These are phyloP conservation scores for Letharia lupina DNA, from an alignment of 495 filamentous ascomycete species.

Conservation along the genomic window DNA sequence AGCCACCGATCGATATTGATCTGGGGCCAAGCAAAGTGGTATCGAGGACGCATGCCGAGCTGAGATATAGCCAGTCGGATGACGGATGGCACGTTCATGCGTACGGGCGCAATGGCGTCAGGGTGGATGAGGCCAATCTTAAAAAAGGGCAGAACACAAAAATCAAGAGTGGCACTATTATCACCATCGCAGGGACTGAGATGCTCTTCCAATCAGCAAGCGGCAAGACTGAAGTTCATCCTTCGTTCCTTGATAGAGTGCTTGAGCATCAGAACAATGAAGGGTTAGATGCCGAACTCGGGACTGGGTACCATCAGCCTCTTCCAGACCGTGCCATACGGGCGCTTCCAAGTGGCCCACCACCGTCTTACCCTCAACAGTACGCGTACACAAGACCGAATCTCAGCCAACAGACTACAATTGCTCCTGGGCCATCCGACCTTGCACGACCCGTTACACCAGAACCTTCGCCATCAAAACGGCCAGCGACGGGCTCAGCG, in stretches of 20 bases:
- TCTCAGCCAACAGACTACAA: slow-evolving; percentile 41
- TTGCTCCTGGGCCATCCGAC: slow-evolving; percentile 63
- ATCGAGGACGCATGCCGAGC: slow-evolving; percentile 77
- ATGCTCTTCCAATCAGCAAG: slow-evolving; percentile 96
- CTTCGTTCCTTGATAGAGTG: slow-evolving; percentile 46
- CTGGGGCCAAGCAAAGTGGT: slow-evolving; percentile 88
- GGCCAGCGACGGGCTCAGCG: slow-evolving; percentile 24
- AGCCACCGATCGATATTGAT: slow-evolving; percentile 68
- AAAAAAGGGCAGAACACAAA: slow-evolving; percentile 54
- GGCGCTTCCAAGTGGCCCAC: slow-evolving; percentile 11
- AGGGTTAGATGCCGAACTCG: slow-evolving; percentile 38
- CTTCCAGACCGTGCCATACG: slow-evolving; percentile 23
- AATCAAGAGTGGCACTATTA: slow-evolving; percentile 74
- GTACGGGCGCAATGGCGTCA: slow-evolving; percentile 84
- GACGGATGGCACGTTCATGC: slow-evolving; percentile 71
- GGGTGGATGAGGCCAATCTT: slow-evolving; percentile 61
- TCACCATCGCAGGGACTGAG: slow-evolving; percentile 83
- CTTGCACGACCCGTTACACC: slow-evolving; percentile 59
- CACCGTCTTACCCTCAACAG: slow-evolving; percentile 27
- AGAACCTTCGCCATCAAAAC: slow-evolving; percentile 19
- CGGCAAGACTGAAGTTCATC: slow-evolving; percentile 50
- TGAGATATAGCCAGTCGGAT: slow-evolving; percentile 66
- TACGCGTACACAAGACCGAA: slow-evolving; percentile 21
- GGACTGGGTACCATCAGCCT: slow-evolving; percentile 38
- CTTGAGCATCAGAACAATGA: slow-evolving; percentile 7